Conservation (phyloP, 805 yeast genomes). For the Ogataea paraovalis region DNA sequence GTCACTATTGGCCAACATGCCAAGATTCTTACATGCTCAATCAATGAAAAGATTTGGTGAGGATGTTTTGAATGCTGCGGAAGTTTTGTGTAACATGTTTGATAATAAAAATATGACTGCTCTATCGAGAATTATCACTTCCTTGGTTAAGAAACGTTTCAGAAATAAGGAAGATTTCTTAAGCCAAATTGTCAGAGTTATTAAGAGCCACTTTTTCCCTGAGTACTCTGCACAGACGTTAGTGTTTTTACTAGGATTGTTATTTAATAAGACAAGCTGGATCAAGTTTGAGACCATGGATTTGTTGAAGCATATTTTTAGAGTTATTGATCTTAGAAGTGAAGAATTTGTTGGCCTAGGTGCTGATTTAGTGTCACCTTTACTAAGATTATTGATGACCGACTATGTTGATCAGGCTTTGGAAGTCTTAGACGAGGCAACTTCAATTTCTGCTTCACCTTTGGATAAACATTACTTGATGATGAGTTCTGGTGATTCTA, state of each 20-base stretch:
- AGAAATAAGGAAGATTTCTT: conserved; percentile 88
- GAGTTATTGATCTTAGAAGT: conserved; percentile 68
- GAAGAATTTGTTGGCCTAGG: conserved; percentile 87
- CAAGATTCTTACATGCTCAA: conserved; percentile 79
- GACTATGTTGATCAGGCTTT: conserved; percentile 87
- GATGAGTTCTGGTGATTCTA: conserved; percentile 82
- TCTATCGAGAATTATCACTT: conserved; percentile 67
- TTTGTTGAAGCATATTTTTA: conserved; percentile 67
- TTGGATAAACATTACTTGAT: conserved; percentile 88
- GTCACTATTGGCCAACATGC: conserved; percentile 74
- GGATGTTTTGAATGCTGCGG: conserved; percentile 51
- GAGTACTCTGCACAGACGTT: conserved; percentile 69
- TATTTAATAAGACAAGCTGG: conserved; percentile 76
- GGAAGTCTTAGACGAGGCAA: conserved; percentile 84
- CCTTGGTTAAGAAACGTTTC: conserved; percentile 74
- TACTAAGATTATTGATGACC: conserved; percentile 72
- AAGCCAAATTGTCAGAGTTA: conserved; percentile 69
- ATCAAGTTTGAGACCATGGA: conserved; percentile 77
- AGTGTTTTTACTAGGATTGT: conserved; percentile 70
- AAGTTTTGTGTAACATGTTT: conserved; percentile 58
- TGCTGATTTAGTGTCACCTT: conserved; percentile 90
- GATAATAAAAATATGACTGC: conserved; percentile 46
- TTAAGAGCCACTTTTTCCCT: conserved; percentile 69
- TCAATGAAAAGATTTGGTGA: conserved; percentile 48
- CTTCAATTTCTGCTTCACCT: conserved; percentile 81